Percentiles rank a stretch among this genome's conserved stretches.
These are phyloP conservation scores for Globisporangium nagaii DNA, from an alignment of 352 stramenopile species.

Conservation along the genomic window DNA sequence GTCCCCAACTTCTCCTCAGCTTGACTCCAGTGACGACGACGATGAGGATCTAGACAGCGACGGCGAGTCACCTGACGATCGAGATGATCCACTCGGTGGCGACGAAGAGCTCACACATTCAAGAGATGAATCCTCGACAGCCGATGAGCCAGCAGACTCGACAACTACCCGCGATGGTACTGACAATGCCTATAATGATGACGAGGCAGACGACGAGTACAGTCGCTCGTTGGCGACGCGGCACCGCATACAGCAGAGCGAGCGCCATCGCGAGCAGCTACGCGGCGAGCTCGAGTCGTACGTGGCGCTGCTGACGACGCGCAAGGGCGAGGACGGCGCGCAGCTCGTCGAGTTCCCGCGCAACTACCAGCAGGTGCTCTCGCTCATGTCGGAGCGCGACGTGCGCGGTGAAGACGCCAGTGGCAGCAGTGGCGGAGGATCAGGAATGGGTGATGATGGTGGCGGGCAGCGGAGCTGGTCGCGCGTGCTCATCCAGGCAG, in stretches of 20 bases:
- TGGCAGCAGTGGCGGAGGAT: not conserved
- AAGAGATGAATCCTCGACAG: too few relatives aligned
- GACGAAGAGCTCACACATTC: not conserved
- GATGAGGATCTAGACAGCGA: too few relatives aligned
- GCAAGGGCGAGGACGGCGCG: slow-evolving; percentile 42
- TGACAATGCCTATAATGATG: not conserved
- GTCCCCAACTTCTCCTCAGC: not conserved
- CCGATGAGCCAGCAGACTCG: too few relatives aligned
- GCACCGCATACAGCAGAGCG: slow-evolving; percentile 16
- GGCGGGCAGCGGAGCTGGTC: slow-evolving; percentile 40
- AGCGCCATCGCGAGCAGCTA: slow-evolving; percentile 29
- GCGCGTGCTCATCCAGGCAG: slow-evolving; percentile 51
- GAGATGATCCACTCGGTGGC: not conserved
- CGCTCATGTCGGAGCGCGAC: slow-evolving; percentile 59
- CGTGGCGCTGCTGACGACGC: slow-evolving; percentile 27
- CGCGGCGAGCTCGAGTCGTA: slow-evolving; percentile 43
- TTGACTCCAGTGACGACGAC: slow-evolving; percentile 2
- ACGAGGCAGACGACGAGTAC: slow-evolving; percentile 20
- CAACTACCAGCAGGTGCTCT: slow-evolving; percentile 62
- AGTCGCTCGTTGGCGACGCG: slow-evolving; percentile 5
- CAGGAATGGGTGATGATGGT: not conserved
- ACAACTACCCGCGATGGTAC: not conserved
- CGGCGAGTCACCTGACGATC: too few relatives aligned
- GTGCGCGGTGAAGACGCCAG: slow-evolving; percentile 20
- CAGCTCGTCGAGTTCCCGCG: slow-evolving; percentile 43